Conservation (phyloP, 2,329 filamentous ascomycete genomes). For the Coleophoma crateriformis region DNA sequence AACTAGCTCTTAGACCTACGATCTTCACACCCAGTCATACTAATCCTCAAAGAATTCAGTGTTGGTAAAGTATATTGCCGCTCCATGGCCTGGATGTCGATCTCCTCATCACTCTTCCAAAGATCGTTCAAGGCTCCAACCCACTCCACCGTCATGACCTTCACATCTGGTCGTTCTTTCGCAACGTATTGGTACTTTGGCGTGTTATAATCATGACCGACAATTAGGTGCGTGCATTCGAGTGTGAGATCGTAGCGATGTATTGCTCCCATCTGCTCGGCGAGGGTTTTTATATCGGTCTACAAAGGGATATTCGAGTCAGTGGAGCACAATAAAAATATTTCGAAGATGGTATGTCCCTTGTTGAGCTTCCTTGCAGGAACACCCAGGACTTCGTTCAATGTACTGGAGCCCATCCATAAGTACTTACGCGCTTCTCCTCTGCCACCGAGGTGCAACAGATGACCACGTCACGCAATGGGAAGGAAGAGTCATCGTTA, state of each 20-base stretch:
- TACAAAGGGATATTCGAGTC: slow-evolving; percentile 14
- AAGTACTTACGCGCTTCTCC: background rate
- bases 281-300: slow-evolving; percentile 55
- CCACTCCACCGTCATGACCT: slow-evolving; percentile 77
- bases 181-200: slow-evolving; percentile 96
- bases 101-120: slow-evolving; percentile 76
- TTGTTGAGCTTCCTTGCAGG: too few species aligned
- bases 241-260: slow-evolving; percentile 93
- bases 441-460: background rate
- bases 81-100: slow-evolving; percentile 69
- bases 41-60: slow-evolving; percentile 59
- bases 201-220: slow-evolving; percentile 75
- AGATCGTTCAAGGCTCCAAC: slow-evolving; percentile 71
- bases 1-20: slow-evolving; percentile 35
- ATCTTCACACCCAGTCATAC: slow-evolving; percentile 66
- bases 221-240: slow-evolving; percentile 90
- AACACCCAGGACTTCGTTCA: background rate
- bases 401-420: background rate
- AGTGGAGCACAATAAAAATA: background rate
- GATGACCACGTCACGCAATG: background rate
- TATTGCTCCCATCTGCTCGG: slow-evolving; percentile 75
- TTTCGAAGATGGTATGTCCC: too few species aligned
- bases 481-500: background rate
- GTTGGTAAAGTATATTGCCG: slow-evolving; percentile 56
- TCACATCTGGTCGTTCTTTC: slow-evolving; percentile 79